Conservation (phyloP, 2,329 filamentous ascomycete species). For the Aphanocladium album region DNA sequence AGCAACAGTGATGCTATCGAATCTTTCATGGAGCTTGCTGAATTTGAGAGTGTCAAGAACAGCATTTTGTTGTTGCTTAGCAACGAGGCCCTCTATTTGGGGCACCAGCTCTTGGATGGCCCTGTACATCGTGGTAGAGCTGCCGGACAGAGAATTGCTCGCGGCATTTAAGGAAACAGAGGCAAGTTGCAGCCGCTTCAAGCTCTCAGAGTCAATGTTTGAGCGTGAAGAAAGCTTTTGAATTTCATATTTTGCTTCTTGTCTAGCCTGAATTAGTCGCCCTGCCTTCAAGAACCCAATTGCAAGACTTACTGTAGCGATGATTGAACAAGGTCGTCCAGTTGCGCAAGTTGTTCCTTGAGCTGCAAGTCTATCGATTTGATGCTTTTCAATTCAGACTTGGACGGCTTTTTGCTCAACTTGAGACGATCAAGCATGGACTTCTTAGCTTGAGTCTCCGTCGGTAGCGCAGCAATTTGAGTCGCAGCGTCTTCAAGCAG, state of each 20-base stretch:
- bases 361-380: neutral
- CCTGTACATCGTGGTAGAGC: neutral
- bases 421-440: neutral
- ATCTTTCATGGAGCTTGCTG: neutral
- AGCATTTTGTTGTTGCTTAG: neutral
- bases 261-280: neutral
- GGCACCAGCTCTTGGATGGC: neutral
- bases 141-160: neutral
- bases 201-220: neutral
- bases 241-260: neutral
- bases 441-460: neutral
- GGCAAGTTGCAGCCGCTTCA: neutral
- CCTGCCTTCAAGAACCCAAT: neutral
- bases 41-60: neutral
- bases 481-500: neutral
- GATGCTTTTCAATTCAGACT: neutral
- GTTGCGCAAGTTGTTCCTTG: neutral
- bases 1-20: slow-evolving; percentile 7
- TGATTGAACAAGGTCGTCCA: neutral
- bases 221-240: neutral
- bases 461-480: neutral
- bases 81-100: neutral
- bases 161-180: neutral
- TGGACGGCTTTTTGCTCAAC: neutral
- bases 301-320: neutral